Evolutionary conservation across 2,329 filamentous ascomycete genomes (phyloP).

Genomic region (Colletotrichum tabaci): DNA sequence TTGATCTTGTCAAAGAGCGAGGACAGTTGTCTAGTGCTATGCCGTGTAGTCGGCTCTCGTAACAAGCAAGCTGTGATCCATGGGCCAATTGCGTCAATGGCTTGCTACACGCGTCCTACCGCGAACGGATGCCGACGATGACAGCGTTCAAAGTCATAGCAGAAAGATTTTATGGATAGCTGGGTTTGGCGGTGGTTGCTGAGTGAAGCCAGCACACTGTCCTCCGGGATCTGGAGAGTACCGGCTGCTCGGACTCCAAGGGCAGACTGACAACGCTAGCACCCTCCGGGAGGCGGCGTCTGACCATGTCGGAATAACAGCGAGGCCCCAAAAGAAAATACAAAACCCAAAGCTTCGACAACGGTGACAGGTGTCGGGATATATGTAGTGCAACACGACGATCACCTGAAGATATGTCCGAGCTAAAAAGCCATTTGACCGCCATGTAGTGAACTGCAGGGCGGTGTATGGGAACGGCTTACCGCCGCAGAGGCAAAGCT

Average conservation of each 20-base stretch:
- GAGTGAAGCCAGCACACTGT: constrained; percentile 16
- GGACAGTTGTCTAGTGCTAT: constrained; percentile 11
- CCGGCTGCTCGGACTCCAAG: constrained; percentile 10
- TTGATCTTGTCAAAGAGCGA: not conserved
- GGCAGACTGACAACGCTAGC: not conserved
- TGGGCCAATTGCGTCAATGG: constrained; percentile 34
- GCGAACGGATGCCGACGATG: constrained; percentile 30
- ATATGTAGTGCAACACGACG: not conserved
- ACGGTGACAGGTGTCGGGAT: constrained; percentile 22
- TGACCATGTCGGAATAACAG: constrained; percentile 20
- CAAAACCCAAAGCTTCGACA: not conserved
- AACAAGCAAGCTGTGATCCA: not conserved
- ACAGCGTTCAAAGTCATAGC: not conserved
- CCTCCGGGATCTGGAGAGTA: constrained; percentile 10
- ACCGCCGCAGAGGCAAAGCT: constrained; percentile 3
- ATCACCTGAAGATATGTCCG: not conserved
- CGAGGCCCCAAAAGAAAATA: not conserved
- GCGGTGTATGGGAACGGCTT: constrained; percentile 28
- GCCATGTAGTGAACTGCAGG: constrained; percentile 12
- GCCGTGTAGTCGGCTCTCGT: constrained; percentile 8
- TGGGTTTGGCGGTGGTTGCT: constrained; percentile 3
- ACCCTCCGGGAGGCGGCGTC: constrained; percentile 1
- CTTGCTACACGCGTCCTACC: constrained; percentile 1
- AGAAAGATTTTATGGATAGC: not conserved
- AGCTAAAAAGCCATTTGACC: constrained; percentile 16